These are phyloP conservation scores for Myxozyma nipponensis DNA, from an alignment of 805 yeast species.

Conservation along the genomic window DNA sequence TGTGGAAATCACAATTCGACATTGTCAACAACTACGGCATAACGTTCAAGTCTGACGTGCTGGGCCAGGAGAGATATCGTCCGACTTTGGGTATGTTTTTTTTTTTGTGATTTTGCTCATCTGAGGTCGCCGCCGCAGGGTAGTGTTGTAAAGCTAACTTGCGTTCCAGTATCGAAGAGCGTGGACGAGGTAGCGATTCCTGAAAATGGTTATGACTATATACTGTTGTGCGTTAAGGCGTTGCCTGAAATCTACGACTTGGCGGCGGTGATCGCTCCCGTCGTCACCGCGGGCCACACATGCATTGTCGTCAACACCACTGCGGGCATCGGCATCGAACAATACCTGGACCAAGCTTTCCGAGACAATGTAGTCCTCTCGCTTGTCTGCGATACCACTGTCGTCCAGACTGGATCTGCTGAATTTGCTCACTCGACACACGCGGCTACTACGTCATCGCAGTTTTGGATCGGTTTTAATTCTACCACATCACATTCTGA, in stretches of 20 bases:
- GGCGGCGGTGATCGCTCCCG: slow-evolving; percentile 51
- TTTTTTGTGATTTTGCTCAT: not conserved
- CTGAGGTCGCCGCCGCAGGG: not conserved
- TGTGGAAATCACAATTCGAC: slow-evolving; percentile 28
- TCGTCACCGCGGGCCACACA: slow-evolving; percentile 46
- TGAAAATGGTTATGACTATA: slow-evolving; percentile 48
- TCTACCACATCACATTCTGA: slow-evolving; percentile 6
- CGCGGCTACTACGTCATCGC: slow-evolving; percentile 2
- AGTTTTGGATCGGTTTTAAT: slow-evolving; percentile 23
- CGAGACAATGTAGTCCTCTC: slow-evolving; percentile 53
- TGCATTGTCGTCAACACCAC: slow-evolving; percentile 48
- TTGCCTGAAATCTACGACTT: slow-evolving; percentile 58
- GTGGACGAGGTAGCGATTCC: slow-evolving; percentile 30
- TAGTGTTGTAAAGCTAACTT: not conserved
- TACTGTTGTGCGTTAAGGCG: slow-evolving; percentile 60
- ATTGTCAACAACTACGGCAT: slow-evolving; percentile 27
- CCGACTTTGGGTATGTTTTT: slow-evolving; percentile 13
- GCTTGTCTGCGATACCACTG: slow-evolving; percentile 48
- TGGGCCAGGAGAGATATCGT: slow-evolving; percentile 19
- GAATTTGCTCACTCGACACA: slow-evolving; percentile 25
- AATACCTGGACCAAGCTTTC: slow-evolving; percentile 49
- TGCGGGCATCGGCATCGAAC: slow-evolving; percentile 59
- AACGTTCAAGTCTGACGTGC: slow-evolving; percentile 19
- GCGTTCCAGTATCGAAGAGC: slow-evolving; percentile 28
- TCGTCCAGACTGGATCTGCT: slow-evolving; percentile 27